Conservation (phyloP, 768 basidiomycete species). For the Coprinopsis strossmayeri region DNA sequence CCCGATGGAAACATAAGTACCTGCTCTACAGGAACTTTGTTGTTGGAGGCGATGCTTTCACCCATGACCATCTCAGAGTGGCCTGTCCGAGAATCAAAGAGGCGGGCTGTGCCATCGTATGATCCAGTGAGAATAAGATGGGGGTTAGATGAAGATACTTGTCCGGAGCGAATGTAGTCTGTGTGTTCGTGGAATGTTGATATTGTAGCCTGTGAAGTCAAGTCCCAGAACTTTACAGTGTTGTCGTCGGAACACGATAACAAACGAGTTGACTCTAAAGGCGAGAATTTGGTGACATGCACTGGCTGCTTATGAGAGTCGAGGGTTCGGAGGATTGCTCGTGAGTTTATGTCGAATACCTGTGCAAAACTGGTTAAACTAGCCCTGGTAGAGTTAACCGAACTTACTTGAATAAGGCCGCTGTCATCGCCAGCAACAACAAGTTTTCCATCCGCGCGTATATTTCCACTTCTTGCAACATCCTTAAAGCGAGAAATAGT, state of each 20-base stretch:
- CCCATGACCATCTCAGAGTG: constrained; percentile 82
- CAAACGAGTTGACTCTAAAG: constrained; percentile 72
- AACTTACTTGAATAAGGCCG: constrained; percentile 71
- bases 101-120: constrained; percentile 85
- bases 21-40: constrained; percentile 72
- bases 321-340: constrained; percentile 89
- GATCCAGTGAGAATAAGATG: constrained; percentile 87
- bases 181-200: constrained; percentile 80
- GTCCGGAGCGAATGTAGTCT: constrained; percentile 94
- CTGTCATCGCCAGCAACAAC: constrained; percentile 94
- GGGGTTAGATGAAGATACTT: constrained; percentile 78
- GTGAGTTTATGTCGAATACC: constrained; percentile 90
- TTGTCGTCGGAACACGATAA: constrained; percentile 96
- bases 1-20: constrained; percentile 91
- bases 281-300: constrained; percentile 90
- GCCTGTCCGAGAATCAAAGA: constrained; percentile 84
- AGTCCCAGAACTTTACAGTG: constrained; percentile 90
- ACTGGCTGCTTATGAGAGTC: constrained; percentile 95
- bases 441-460: constrained; percentile 90
- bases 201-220: constrained; percentile 79
- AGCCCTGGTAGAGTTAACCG: background rate
- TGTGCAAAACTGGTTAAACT: constrained; percentile 20
- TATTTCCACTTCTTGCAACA: constrained; percentile 82
- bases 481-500: constrained; percentile 97
- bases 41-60: constrained; percentile 25